Evolutionary conservation across 169 alveolate species (phyloP).

Genomic region (Plasmodium yoelii): DNA sequence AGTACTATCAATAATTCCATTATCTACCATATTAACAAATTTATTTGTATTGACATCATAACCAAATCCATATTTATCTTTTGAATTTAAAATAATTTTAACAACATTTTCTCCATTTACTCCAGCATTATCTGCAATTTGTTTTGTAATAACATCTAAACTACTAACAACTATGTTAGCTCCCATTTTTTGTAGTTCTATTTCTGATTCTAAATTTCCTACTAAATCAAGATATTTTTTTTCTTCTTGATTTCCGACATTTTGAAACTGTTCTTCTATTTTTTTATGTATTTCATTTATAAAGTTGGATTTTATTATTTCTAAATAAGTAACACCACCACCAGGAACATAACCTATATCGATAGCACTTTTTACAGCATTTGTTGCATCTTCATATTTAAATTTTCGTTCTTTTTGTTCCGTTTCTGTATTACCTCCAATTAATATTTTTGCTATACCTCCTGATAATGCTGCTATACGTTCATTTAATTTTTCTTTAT

Average conservation of each 20-base stretch:
- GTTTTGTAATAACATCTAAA: constrained; percentile 87
- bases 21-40: constrained; percentile 91
- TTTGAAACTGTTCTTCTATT: constrained; percentile 79
- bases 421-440: constrained; percentile 92
- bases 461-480: constrained; percentile 93
- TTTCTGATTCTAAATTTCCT: constrained; percentile 90
- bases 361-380: constrained; percentile 92
- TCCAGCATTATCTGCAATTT: constrained; percentile 91
- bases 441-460: constrained; percentile 90
- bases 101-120: constrained; percentile 89
- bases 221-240: constrained; percentile 63
- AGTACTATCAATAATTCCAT: constrained; percentile 92
- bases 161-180: constrained; percentile 89
- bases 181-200: constrained; percentile 90
- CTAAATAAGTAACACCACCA: constrained; percentile 92
- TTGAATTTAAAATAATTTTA: constrained; percentile 85
- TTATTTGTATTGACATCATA: constrained; percentile 90
- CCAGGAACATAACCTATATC: constrained; percentile 93
- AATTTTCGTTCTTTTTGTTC: constrained; percentile 90
- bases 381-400: constrained; percentile 90
- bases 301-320: constrained; percentile 85
- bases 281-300: constrained; percentile 79
- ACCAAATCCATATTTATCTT: constrained; percentile 90
- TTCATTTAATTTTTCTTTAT: constrained; percentile 89
- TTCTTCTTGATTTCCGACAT: constrained; percentile 29